phyloP scores from a whole-genome alignment of 495 filamentous ascomycete genomes.

The Lindgomyces ingoldianus region DNA sequence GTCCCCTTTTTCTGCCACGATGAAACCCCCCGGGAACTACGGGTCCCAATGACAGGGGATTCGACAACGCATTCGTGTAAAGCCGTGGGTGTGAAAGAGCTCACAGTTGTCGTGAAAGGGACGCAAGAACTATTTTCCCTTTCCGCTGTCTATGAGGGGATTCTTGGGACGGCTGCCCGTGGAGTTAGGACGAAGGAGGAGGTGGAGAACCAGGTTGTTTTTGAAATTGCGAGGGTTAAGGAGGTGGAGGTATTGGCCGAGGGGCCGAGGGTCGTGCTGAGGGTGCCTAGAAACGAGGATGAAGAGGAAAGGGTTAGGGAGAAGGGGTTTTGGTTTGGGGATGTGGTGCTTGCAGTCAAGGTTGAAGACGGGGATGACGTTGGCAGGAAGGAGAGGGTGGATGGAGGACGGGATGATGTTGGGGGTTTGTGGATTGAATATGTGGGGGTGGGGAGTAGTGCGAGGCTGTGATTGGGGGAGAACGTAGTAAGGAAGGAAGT shows the following conservation, averaged over 20 bases:
- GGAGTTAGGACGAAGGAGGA: no score
- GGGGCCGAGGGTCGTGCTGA: slow-evolving; percentile 39
- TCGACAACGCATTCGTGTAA: slow-evolving; percentile 50
- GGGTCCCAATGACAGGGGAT: slow-evolving; percentile 48
- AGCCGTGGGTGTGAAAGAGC: slow-evolving; percentile 49
- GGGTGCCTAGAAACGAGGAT: slow-evolving; percentile 33
- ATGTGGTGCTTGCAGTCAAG: slow-evolving; percentile 18
- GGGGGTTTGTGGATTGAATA: slow-evolving; percentile 17
- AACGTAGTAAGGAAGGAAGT: neutral
- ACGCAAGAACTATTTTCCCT: slow-evolving; percentile 27
- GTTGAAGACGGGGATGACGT: neutral
- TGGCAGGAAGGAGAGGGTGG: slow-evolving; percentile 51
- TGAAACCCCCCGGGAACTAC: slow-evolving; percentile 48
- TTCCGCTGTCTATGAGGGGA: slow-evolving; percentile 18
- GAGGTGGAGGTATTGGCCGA: neutral
- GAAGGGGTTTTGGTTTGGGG: slow-evolving; percentile 37
- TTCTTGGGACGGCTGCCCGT: slow-evolving; percentile 18
- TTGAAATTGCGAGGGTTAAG: slow-evolving; percentile 13
- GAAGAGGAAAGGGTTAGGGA: slow-evolving; percentile 33
- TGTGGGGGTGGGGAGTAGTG: no score
- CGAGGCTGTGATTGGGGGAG: neutral
- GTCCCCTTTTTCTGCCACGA: slow-evolving; percentile 63
- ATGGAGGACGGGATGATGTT: slow-evolving; percentile 45
- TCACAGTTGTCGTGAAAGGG: slow-evolving; percentile 46
- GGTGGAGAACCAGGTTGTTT: neutral